phyloP scores from a whole-genome alignment of 164 flowering plant species.

The Vitis vinifera region ASM3070453v1 NC_081817.1:9188001-9188500 shows the following conservation, averaged over 20 bases:
- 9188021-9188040: too few species aligned
- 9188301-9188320: constrained; percentile 44
- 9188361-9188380: neutral
- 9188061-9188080: too few species aligned
- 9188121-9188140: neutral
- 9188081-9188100: too few species aligned
- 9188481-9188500: constrained; percentile 46
- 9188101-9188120: too few species aligned
- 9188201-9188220: constrained; percentile 50
- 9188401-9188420: constrained; percentile 53
- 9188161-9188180: constrained; percentile 65
- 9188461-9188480: constrained; percentile 50
- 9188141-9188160: constrained; percentile 44
- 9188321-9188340: neutral
- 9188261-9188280: constrained; percentile 54
- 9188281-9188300: constrained; percentile 50
- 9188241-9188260: constrained; percentile 60
- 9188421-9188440: constrained; percentile 56
- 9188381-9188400: constrained; percentile 32
- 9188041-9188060: too few species aligned
- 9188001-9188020: neutral
- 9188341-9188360: neutral
- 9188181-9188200: constrained; percentile 40
- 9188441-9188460: constrained; percentile 53
- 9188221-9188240: constrained; percentile 54